A percentile compares a stretch with the other conserved stretches of the same genome.
These are phyloP conservation scores for Ophiostoma angusticollis DNA, from an alignment of 2,329 filamentous ascomycete genomes.

Conservation along the genomic window DNA sequence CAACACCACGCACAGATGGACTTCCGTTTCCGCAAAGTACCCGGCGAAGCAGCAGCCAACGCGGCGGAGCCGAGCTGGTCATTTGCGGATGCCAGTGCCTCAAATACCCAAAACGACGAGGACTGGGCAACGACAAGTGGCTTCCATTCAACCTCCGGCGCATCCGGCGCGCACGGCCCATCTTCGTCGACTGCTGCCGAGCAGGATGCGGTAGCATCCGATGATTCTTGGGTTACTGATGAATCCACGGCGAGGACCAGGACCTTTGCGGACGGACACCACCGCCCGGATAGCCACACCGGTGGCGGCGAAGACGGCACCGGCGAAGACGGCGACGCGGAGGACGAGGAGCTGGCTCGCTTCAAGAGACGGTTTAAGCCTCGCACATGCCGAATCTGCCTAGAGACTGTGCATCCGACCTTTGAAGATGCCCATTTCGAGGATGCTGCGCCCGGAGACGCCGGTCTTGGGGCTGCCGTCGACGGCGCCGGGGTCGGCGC, in stretches of 20 bases:
- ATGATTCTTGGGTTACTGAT: constrained; percentile 4
- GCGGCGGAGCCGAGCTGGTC: constrained; percentile 6
- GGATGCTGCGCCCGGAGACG: constrained; percentile 19
- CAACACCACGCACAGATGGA: too few species aligned
- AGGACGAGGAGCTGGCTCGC: constrained; percentile 1
- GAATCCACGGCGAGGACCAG: not conserved
- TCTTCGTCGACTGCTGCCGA: too few species aligned
- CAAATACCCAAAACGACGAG: not conserved
- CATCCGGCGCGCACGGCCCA: too few species aligned
- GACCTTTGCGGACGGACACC: not conserved
- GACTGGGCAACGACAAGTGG: constrained; percentile 5
- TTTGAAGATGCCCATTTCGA: constrained; percentile 30
- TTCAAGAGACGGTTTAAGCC: constrained; percentile 44
- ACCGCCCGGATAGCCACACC: not conserved
- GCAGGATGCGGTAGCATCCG: too few species aligned
- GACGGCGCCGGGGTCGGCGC: not conserved
- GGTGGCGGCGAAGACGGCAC: not conserved
- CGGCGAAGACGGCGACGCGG: not conserved
- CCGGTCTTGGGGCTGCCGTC: constrained; percentile 1
- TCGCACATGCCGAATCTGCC: constrained; percentile 77
- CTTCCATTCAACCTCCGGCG: not conserved
- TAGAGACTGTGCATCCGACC: constrained; percentile 50
- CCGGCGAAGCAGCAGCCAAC: too few species aligned
- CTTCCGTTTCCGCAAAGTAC: too few species aligned
- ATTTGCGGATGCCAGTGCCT: constrained; percentile 4